Evolutionary conservation across 2,329 filamentous ascomycete species (phyloP).

Genomic region (Alternaria gaisen): DNA sequence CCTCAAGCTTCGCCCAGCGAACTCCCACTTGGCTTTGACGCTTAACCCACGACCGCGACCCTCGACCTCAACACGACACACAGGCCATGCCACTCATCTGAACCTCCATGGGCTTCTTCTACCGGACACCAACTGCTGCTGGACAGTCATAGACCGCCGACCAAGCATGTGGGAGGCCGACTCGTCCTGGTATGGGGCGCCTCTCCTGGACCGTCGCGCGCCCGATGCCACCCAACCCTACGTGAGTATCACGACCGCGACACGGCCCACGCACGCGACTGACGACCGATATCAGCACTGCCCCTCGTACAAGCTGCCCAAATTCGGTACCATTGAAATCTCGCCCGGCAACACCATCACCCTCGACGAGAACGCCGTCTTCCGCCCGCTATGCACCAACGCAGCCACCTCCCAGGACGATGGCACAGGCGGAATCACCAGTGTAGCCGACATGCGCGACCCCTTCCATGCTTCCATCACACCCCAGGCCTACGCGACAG

Average conservation of each 20-base stretch:
- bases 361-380: constrained; percentile 67
- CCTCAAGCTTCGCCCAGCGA: constrained; percentile 27
- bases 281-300: constrained; percentile 58
- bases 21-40: constrained; percentile 39
- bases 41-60: constrained; percentile 25
- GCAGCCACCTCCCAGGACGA: constrained; percentile 45
- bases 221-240: constrained; percentile 41
- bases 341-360: constrained; percentile 65
- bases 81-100: constrained; percentile 32
- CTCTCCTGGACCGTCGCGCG: constrained; percentile 32
- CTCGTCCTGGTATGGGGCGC: constrained; percentile 36
- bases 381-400: constrained; percentile 65
- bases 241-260: constrained; percentile 35
- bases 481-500: constrained; percentile 91
- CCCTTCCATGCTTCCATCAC: constrained; percentile 95
- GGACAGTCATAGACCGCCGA: constrained; percentile 44
- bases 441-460: constrained; percentile 74
- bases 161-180: constrained; percentile 43
- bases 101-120: constrained; percentile 40
- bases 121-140: constrained; percentile 41
- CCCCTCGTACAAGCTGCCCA: constrained; percentile 69
- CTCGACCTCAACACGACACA: constrained; percentile 17
- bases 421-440: constrained; percentile 50
- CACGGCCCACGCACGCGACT: constrained; percentile 25
- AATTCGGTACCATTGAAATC: constrained; percentile 65